Evolutionary conservation across 345 rosid genomes (phyloP), one percentile per base, ranked within the genome.

Genomic region (Bruguiera parviflora): DNA sequence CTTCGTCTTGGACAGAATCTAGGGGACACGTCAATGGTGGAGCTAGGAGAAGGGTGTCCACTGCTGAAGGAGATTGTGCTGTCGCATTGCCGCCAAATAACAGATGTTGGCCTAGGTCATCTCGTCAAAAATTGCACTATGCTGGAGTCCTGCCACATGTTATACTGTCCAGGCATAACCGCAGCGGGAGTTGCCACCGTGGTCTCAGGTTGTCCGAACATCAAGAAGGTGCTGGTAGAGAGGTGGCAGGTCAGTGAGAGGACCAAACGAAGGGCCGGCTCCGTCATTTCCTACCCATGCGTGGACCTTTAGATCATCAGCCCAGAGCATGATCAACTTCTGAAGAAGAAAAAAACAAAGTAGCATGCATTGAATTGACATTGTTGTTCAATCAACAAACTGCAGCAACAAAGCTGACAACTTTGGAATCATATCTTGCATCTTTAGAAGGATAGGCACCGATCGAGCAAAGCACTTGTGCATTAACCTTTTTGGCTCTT

Each of bases 1-100:
- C 11, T 69, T 67, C 51, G 27, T 57, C 64, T 32, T 32, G 71
- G 33, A 58, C 86, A 93, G 97, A 82, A 83, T 63, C 73, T 89
- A 75, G 87, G 98, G 61, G 97, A 93, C 76, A 80, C 82, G 85
- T 79, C 97, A 35, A 49, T 93, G 78, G 80, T 80, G 0, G 94
- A 91, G 88, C 46, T 93, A 37, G 98, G 97, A 72, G 86, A 91
- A 83, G 91, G 96, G 27, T 93, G 97, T 64, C 94, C 88, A 13
- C 61, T 81, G 53, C 89, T 93, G 22, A 91, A 84, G 74, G 94
- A 89, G 61, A 71, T 93, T 31, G 87, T 93, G n/a, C 72, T 93
- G 65, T 93, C 98, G 0, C 98, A 93, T 73, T 91, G 98, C 81
- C 88, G 86, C 66, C 71, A 79, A 63, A 78, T 93, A 63, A 88